Evolutionary conservation across 345 rosid genomes (phyloP), one percentile per base, ranked within the genome.

Genomic region (thale cress (Arabidopsis thaliana)): DNA sequence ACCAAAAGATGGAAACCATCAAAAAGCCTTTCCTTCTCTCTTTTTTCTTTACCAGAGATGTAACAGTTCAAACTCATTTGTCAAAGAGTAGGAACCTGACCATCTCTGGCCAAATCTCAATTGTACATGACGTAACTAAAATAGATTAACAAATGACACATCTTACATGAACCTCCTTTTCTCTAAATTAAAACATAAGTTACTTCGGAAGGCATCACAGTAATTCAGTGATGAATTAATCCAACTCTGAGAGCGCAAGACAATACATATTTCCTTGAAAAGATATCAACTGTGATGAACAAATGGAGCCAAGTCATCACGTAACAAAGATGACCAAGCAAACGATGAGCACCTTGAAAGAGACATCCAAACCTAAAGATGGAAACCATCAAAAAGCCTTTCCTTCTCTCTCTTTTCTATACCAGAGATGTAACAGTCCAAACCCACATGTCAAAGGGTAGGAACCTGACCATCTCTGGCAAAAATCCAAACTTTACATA

Each of bases 361-460:
- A 81, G 81, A 69, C 23, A 38, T 77, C 59, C 45, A 66, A 53
- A 20, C 46, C 63, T 46, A 36, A 36, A 60, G 75, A 50, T 80
- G 81, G 67, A 80, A 85, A 81, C 88, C 88, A 84, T 63, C 80
- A 61, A 44, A 20, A 53, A 37, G 50, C 50, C 71, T 72, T 38
- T 71, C 79, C 58, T 56, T 69, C 81, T 65, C 88, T 25, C 45
- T 74, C 28, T 33, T 74, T 74, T 14, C 24, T 80, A 41, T 85
- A 33, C 87, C 87, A 84, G 83, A 73, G 79, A 79, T 77, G 84
- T 83, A 84, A 84, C 85, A 79, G 83, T 74, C n/a, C 59, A 65
- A 66, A 83, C 83, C 63, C 65, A 74, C 25, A 20, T 1, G 7
- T 58, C 3, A 80, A 44, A 73, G 10, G 72, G 80, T 55, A 70